Evolutionary conservation across 2,329 filamentous ascomycete species (phyloP), one percentile per base, ranked within the genome.

Genomic region (Lecanicillium sp.): DNA sequence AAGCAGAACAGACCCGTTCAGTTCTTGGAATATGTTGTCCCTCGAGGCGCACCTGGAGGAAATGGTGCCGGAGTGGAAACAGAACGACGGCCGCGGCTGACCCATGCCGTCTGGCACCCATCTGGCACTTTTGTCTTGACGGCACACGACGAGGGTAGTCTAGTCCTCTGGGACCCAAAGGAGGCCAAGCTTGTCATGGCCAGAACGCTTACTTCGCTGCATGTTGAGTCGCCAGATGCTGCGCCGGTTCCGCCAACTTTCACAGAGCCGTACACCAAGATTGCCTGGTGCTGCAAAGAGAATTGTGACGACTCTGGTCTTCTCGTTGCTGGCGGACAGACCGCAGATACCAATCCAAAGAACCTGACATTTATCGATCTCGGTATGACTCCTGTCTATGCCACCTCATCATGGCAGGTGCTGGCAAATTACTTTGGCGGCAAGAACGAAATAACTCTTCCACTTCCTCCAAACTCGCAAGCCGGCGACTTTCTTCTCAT

Each of bases 241-340:
- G 50, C 64, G 1, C 61, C 71, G 4, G 70, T 68, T 2, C 69
- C 68, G 1, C 65, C 79, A 30, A 70, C 70, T 13, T 61, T 82
- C 12, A 82, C 84, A 44, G 82, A 85, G 40, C 86, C 87, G 1
- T 83, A 90, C 43, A 76, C 78, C 44, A 80, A 80, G 45, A 78
- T 96, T 40, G 75, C 80, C 2, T 98, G 92, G 92, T 98, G 92
- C 62, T 90, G 86, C 41, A 95, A 95, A 57, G 73, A 81, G 43
- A 94, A 96, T 53, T 83, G 88, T 1, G 92, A 98, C 52, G 90
- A 98, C 52, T 96, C 88, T 14, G 90, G 81, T 2, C 69, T 98
- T 17, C 63, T 98, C 29, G 73, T 98, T 40, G 85, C 88, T 3
- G 92, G 92, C 20, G 92, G 92, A 4, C 75, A 83, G 44, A 68